phyloP scores from a whole-genome alignment of 768 basidiomycete species.

The Naematelia encephala region DNA sequence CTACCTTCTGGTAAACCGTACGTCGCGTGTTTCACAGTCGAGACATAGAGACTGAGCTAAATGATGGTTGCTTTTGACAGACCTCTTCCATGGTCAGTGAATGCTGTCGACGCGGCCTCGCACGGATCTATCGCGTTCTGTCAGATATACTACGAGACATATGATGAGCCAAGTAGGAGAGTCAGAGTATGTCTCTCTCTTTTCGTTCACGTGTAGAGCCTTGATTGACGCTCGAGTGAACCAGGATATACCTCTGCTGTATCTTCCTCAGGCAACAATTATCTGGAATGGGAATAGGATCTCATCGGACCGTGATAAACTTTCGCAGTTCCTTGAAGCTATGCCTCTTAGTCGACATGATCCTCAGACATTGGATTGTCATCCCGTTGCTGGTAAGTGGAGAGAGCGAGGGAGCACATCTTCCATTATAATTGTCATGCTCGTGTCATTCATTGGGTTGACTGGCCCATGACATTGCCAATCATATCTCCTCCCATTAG shows the following conservation, averaged over 20 bases:
- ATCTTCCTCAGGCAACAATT: conserved; percentile 34
- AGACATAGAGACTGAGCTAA: neutral
- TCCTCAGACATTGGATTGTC: conserved; percentile 43
- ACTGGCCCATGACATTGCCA: no score
- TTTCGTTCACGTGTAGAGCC: no score
- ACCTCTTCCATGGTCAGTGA: conserved; percentile 27
- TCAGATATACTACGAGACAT: conserved; percentile 45
- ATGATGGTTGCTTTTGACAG: neutral
- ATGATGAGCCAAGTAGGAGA: conserved; percentile 41
- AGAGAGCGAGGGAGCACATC: no score
- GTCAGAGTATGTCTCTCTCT: conserved; percentile 19
- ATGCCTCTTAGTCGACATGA: conserved; percentile 42
- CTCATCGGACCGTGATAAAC: conserved; percentile 7
- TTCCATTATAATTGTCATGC: no score
- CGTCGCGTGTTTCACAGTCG: neutral
- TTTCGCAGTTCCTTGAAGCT: conserved; percentile 30
- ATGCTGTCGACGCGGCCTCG: conserved; percentile 38
- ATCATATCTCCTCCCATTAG: no score
- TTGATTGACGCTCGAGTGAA: no score
- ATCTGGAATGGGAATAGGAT: conserved; percentile 45
- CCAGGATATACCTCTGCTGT: conserved; percentile 41
- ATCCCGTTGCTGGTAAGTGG: conserved; percentile 34
- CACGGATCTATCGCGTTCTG: conserved; percentile 45
- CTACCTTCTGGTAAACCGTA: neutral
- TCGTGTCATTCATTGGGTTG: no score